phyloP scores from a whole-genome alignment of 495 filamentous ascomycete genomes.

The Lophium mytilinum region DNA sequence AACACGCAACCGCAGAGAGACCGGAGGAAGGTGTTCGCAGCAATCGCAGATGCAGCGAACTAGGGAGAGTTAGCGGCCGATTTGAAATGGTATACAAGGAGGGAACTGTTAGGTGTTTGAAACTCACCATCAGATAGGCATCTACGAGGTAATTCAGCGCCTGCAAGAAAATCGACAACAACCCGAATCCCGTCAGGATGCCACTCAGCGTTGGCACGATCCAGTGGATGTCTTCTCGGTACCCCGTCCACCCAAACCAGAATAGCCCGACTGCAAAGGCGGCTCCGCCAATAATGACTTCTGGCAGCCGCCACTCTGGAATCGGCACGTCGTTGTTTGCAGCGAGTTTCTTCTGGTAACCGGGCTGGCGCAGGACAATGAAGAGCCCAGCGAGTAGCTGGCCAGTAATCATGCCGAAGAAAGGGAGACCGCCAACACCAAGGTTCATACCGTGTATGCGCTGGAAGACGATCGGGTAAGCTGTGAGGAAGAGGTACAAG shows the following conservation, averaged over 20 bases:
- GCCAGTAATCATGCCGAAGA: slow-evolving; percentile 72
- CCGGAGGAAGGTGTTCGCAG: slow-evolving; percentile 81
- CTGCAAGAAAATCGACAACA: slow-evolving; percentile 79
- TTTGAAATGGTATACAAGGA: not conserved
- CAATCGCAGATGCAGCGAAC: slow-evolving; percentile 72
- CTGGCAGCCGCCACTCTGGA: slow-evolving; percentile 80
- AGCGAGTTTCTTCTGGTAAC: slow-evolving; percentile 45
- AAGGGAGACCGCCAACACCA: slow-evolving; percentile 66
- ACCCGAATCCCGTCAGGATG: slow-evolving; percentile 50
- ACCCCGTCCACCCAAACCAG: slow-evolving; percentile 82
- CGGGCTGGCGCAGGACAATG: slow-evolving; percentile 58
- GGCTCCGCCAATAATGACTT: slow-evolving; percentile 66
- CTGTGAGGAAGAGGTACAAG: slow-evolving; percentile 73
- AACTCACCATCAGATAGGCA: slow-evolving; percentile 71
- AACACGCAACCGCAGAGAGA: slow-evolving; percentile 69
- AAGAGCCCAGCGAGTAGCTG: slow-evolving; percentile 58
- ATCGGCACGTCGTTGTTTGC: slow-evolving; percentile 66
- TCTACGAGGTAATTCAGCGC: slow-evolving; percentile 82
- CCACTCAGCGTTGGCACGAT: slow-evolving; percentile 72
- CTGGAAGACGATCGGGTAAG: slow-evolving; percentile 74
- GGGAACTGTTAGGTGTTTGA: not conserved
- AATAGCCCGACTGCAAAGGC: slow-evolving; percentile 70
- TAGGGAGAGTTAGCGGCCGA: not conserved
- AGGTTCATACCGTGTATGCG: slow-evolving; percentile 56
- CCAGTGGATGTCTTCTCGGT: slow-evolving; percentile 61